Percentiles rank a stretch among this genome's conserved stretches.
Evolutionary conservation across 805 yeast species (phyloP).

Genomic region (Yamadazyma akitaensis): DNA sequence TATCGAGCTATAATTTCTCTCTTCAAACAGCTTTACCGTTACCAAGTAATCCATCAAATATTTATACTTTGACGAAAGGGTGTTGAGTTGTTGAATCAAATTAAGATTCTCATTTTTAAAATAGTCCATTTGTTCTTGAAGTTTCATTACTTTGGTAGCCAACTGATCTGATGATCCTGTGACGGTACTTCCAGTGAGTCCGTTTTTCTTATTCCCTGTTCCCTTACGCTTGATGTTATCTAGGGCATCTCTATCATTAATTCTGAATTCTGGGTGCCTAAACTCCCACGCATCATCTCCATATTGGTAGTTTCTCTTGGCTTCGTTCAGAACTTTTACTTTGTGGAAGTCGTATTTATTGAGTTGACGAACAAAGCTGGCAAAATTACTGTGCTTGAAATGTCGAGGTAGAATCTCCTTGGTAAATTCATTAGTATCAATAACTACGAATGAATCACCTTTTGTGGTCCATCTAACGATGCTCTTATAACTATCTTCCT

Average conservation of each 20-base stretch:
- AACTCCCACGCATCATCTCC: slow-evolving; percentile 93
- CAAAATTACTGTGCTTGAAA: slow-evolving; percentile 93
- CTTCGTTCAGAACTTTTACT: slow-evolving; percentile 72
- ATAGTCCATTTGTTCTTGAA: slow-evolving; percentile 31
- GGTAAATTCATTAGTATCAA: slow-evolving; percentile 88
- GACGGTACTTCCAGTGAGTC: neutral
- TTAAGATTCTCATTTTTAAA: slow-evolving; percentile 31
- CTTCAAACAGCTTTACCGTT: slow-evolving; percentile 53
- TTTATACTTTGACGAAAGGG: slow-evolving; percentile 56
- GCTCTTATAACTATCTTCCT: slow-evolving; percentile 68
- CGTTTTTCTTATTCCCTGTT: slow-evolving; percentile 49
- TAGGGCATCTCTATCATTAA: slow-evolving; percentile 71
- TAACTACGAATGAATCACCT: slow-evolving; percentile 87
- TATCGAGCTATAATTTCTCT: slow-evolving; percentile 52
- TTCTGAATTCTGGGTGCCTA: slow-evolving; percentile 82
- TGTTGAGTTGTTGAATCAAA: slow-evolving; percentile 32
- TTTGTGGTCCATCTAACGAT: slow-evolving; percentile 81
- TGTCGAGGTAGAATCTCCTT: slow-evolving; percentile 85
- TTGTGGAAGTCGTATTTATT: slow-evolving; percentile 98
- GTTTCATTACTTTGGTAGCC: slow-evolving; percentile 10
- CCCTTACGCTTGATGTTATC: slow-evolving; percentile 86
- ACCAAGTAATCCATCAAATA: slow-evolving; percentile 61
- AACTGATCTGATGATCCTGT: slow-evolving; percentile 2
- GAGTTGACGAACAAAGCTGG: slow-evolving; percentile 91
- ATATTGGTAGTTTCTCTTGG: slow-evolving; percentile 48